Percentiles rank a stretch among this genome's conserved stretches.
Conservation (phyloP, 2,329 filamentous ascomycete species). For the Zasmidium angulare region DNA sequence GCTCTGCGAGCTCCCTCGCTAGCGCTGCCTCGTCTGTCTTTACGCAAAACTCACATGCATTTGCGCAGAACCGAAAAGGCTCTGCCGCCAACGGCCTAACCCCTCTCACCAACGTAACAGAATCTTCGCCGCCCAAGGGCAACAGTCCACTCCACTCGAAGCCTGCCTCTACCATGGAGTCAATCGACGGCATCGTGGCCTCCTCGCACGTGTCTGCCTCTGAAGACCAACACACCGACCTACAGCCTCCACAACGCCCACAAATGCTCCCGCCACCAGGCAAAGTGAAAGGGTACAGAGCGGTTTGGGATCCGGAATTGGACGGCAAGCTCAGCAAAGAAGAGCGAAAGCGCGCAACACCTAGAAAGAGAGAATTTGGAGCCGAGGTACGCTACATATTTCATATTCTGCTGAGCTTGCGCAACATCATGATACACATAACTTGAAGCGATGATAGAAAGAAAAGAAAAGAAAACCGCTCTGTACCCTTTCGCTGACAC, state of each 20-base stretch:
- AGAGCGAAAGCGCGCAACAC: slow-evolving; percentile 48
- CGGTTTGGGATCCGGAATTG: slow-evolving; percentile 63
- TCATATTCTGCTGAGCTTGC: slow-evolving; percentile 39
- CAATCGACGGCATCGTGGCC: slow-evolving; percentile 23
- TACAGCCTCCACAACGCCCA: slow-evolving; percentile 41
- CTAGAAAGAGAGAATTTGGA: slow-evolving; percentile 38
- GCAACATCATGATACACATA: slow-evolving; percentile 33
- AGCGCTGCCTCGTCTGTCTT: slow-evolving; percentile 67
- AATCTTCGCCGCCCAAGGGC: slow-evolving; percentile 63
- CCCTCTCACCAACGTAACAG: slow-evolving; percentile 62
- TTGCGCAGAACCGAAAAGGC: slow-evolving; percentile 57
- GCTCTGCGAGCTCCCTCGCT: slow-evolving; percentile 69
- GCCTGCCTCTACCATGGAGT: slow-evolving; percentile 26
- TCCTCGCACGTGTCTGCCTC: slow-evolving; percentile 25
- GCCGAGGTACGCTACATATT: slow-evolving; percentile 43
- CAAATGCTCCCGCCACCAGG: slow-evolving; percentile 53
- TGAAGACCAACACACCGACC: slow-evolving; percentile 33
- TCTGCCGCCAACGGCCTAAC: slow-evolving; percentile 58
- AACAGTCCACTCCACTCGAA: slow-evolving; percentile 49
- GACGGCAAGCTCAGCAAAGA: slow-evolving; percentile 59
- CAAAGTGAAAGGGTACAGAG: slow-evolving; percentile 58
- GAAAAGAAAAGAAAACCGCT: slow-evolving; percentile 34
- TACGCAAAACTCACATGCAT: slow-evolving; percentile 54
- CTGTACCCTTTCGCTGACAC: slow-evolving; percentile 42
- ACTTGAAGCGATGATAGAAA: slow-evolving; percentile 29